Evolutionary conservation across 441 rosid genomes (phyloP).

Genomic region (Eutrema salsugineum): DNA sequence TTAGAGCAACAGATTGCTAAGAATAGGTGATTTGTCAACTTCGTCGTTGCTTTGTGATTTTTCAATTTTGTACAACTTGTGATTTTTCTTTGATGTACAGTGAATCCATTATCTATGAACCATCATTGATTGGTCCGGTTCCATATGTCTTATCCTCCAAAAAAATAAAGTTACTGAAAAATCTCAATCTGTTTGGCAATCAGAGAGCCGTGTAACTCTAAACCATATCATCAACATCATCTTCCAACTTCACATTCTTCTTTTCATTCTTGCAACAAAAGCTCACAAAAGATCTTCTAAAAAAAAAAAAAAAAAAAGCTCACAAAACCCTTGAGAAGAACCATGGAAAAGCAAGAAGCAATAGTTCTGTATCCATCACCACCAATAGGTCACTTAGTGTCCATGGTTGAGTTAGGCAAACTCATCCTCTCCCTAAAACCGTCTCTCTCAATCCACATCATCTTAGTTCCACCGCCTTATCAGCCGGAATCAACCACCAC

Average conservation of each 20-base stretch:
- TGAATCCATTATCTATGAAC: background rate
- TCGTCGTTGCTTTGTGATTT: background rate
- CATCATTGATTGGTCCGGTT: background rate
- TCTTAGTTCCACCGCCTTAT: conserved; percentile 33
- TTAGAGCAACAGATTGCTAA: background rate
- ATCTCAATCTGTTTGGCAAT: background rate
- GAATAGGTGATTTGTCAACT: background rate
- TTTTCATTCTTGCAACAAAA: background rate
- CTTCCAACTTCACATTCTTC: background rate
- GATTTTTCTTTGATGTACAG: background rate
- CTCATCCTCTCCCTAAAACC: conserved; percentile 36
- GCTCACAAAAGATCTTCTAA: no score
- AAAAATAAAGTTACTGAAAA: no score
- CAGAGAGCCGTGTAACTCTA: background rate
- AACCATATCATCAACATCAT: background rate
- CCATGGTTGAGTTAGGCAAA: conserved; percentile 54
- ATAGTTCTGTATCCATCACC: conserved; percentile 54
- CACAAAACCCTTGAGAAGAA: background rate
- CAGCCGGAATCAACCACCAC: conserved; percentile 30
- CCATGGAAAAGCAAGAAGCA: conserved; percentile 31
- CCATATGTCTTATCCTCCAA: background rate
- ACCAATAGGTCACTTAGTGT: conserved; percentile 41
- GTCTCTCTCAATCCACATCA: conserved; percentile 34
- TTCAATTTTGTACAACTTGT: background rate
- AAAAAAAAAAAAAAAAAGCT: background rate